Evolutionary conservation across 2,329 filamentous ascomycete species (phyloP).

Genomic region (Claviceps fusiformis): DNA sequence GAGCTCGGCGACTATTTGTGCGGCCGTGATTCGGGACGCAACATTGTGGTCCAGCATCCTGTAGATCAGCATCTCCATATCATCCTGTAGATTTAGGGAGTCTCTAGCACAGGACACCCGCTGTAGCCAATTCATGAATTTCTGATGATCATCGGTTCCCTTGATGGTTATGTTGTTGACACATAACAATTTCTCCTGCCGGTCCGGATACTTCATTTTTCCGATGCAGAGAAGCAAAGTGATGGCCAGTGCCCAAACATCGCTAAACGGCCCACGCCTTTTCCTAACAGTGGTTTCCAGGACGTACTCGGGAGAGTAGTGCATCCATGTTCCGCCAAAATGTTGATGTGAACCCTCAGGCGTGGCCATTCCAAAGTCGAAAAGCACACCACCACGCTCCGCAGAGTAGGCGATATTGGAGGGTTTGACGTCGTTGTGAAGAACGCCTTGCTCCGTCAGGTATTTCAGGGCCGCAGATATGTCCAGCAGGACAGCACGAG

Average conservation of each 20-base stretch:
- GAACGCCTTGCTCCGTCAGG: conserved; percentile 2
- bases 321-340: background rate
- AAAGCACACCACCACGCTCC: conserved; percentile 6
- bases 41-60: too few species aligned
- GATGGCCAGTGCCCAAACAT: background rate
- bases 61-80: too few species aligned
- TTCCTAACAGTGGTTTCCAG: background rate
- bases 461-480: conserved; percentile 12
- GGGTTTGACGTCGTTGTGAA: conserved; percentile 10
- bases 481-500: background rate
- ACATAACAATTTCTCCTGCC: too few species aligned
- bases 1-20: too few species aligned
- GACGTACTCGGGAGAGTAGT: background rate
- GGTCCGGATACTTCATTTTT: background rate
- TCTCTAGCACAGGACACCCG: too few species aligned
- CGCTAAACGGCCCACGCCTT: background rate
- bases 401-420: conserved; percentile 7
- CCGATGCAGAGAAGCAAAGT: background rate
- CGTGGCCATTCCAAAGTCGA: conserved; percentile 5
- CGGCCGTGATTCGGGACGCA: too few species aligned
- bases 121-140: too few species aligned
- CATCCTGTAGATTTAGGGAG: too few species aligned
- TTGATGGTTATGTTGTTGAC: too few species aligned
- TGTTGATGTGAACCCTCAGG: background rate
- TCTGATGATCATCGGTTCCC: too few species aligned